A percentile compares a stretch with the other conserved stretches of the same genome.
phyloP scores from a whole-genome alignment of 2,329 filamentous ascomycete genomes.

The Monosporascus cannonballus region DNA sequence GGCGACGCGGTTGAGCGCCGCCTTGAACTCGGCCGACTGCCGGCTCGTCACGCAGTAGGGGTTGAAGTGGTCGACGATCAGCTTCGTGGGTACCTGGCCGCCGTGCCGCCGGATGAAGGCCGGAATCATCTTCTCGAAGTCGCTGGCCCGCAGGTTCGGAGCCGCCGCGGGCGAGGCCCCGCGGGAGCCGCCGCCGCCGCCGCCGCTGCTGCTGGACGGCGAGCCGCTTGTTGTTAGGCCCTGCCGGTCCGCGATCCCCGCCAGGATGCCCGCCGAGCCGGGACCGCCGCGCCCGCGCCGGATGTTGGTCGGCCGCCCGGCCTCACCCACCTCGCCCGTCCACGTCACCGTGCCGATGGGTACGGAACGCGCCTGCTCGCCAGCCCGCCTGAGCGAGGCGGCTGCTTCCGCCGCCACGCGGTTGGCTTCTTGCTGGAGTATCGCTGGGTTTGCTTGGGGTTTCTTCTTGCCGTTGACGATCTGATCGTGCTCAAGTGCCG shows the following conservation, averaged over 20 bases:
- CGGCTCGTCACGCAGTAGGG: constrained; percentile 64
- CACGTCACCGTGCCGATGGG: constrained; percentile 86
- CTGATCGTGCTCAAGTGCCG: constrained; percentile 87
- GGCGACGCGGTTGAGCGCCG: constrained; percentile 72
- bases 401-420: constrained; percentile 74
- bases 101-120: constrained; percentile 74
- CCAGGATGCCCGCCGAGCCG: constrained; percentile 48
- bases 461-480: constrained; percentile 75
- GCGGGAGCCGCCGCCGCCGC: constrained; percentile 33
- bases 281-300: constrained; percentile 44
- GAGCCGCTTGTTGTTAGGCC: constrained; percentile 22
- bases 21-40: constrained; percentile 74
- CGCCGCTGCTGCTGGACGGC: constrained; percentile 19
- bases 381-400: constrained; percentile 65
- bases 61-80: constrained; percentile 87
- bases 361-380: constrained; percentile 63
- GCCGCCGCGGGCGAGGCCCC: constrained; percentile 26
- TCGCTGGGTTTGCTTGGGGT: constrained; percentile 65
- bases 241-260: constrained; percentile 52
- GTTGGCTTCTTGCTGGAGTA: constrained; percentile 77
- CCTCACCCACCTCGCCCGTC: constrained; percentile 79
- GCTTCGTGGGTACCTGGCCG: constrained; percentile 73
- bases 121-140: constrained; percentile 68
- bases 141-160: constrained; percentile 43
- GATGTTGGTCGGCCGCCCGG: constrained; percentile 59